Evolutionary conservation across 805 yeast species (phyloP).

Genomic region (Saccharomycopsis oosterbeekiorum): DNA sequence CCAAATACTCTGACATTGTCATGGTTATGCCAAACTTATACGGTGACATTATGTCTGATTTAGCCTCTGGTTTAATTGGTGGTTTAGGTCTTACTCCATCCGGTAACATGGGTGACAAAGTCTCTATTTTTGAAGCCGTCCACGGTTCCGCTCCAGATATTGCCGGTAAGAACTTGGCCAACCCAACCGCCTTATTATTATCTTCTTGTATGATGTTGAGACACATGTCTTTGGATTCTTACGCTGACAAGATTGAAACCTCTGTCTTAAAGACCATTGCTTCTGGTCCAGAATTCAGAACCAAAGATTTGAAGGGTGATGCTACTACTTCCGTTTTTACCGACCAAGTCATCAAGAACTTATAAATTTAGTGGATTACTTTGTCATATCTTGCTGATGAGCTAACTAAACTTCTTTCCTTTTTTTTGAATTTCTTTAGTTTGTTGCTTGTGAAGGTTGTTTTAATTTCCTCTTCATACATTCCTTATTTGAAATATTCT

Average conservation of each 20-base stretch:
- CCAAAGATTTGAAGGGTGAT: constrained; percentile 90
- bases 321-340: constrained; percentile 88
- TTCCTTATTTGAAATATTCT: neutral
- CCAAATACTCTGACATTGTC: constrained; percentile 77
- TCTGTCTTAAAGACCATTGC: constrained; percentile 79
- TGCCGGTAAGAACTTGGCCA: constrained; percentile 97
- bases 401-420: neutral
- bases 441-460: neutral
- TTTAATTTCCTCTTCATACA: neutral
- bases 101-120: constrained; percentile 98
- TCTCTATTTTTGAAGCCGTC: constrained; percentile 97
- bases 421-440: no score
- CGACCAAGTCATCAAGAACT: constrained; percentile 74
- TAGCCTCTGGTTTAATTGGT: constrained; percentile 96
- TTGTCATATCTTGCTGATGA: neutral
- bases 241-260: constrained; percentile 77
- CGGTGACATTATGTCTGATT: constrained; percentile 98
- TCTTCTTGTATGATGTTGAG: constrained; percentile 98
- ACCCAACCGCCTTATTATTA: constrained; percentile 94
- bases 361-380: constrained; percentile 29
- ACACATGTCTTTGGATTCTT: constrained; percentile 83
- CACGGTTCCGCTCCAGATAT: constrained; percentile 99
- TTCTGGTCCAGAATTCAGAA: constrained; percentile 91
- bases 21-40: constrained; percentile 99
- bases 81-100: constrained; percentile 98